Conservation (phyloP, 83 land plant genomes). For the Larix sibirica region DNA sequence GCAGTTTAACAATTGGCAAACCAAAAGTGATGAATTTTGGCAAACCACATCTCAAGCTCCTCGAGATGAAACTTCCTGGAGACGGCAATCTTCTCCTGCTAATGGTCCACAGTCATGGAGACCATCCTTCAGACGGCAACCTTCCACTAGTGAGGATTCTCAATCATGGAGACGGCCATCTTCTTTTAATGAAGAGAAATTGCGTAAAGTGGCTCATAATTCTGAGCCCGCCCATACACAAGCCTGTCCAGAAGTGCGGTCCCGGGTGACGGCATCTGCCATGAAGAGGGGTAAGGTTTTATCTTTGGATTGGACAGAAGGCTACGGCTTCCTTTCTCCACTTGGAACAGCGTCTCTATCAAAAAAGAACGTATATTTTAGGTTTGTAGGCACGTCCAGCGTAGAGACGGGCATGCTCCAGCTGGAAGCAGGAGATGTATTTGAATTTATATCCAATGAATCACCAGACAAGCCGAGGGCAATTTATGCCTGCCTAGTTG, state of each 20-base stretch:
- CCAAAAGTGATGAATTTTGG: not conserved
- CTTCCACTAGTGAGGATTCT: not conserved
- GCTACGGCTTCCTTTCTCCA: not conserved
- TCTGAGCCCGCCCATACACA: too few relatives aligned
- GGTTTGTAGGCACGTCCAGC: not conserved
- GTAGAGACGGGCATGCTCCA: not conserved
- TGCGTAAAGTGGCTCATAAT: too few relatives aligned
- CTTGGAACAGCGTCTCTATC: not conserved
- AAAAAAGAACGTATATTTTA: not conserved
- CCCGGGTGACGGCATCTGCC: not conserved
- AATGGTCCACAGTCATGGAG: not conserved
- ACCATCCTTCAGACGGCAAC: not conserved
- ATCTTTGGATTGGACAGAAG: not conserved
- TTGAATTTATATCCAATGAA: not conserved
- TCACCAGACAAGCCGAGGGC: not conserved
- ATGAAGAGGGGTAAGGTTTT: not conserved
- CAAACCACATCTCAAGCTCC: not conserved
- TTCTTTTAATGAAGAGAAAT: too few relatives aligned
- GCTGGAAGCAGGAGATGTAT: not conserved
- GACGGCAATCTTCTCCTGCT: not conserved
- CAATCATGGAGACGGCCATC: not conserved
- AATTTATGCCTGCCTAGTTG: not conserved
- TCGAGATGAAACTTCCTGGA: not conserved
- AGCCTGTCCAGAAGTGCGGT: too few relatives aligned
- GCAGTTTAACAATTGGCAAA: too few relatives aligned